Conservation (phyloP, 139 green algal genomes). For the Coelastrella sp. region DNA sequence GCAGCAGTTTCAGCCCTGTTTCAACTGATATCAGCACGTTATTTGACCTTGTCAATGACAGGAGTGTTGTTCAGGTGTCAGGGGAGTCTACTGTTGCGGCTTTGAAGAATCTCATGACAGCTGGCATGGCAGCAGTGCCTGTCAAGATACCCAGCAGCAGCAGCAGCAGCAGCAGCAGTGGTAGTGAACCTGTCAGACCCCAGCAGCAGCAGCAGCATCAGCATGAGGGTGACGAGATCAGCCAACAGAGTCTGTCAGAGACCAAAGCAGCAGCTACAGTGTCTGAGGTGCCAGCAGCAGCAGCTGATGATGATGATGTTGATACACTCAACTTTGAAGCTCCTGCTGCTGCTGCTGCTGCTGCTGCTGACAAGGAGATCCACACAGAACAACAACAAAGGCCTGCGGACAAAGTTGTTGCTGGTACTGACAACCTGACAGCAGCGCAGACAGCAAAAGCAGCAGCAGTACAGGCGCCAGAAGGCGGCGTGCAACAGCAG, state of each 20-base stretch:
- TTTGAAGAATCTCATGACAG: slow-evolving; percentile 15
- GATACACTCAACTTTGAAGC: too few species aligned
- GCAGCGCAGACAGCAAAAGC: background rate
- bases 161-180: slow-evolving; percentile 33
- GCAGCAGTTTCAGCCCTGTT: slow-evolving; percentile 17
- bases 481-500: background rate
- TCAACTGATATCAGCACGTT: background rate
- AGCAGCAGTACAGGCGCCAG: background rate
- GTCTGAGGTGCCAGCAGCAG: too few species aligned
- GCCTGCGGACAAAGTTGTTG: too few species aligned
- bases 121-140: slow-evolving; percentile 28
- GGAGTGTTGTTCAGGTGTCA: too few species aligned
- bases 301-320: too few species aligned
- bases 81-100: background rate
- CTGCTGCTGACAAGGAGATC: background rate
- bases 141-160: background rate
- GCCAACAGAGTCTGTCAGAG: background rate
- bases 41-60: slow-evolving; percentile 26
- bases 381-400: background rate
- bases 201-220: slow-evolving; percentile 37
- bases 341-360: background rate
- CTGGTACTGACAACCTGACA: too few species aligned
- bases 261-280: slow-evolving; percentile 25
- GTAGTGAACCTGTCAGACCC: background rate
- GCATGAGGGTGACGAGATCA: background rate